A percentile compares a stretch with the other conserved stretches of the same genome.
Evolutionary conservation across 306 rosid species (phyloP).

Genomic region (cucumber (Cucumis sativus)): DNA sequence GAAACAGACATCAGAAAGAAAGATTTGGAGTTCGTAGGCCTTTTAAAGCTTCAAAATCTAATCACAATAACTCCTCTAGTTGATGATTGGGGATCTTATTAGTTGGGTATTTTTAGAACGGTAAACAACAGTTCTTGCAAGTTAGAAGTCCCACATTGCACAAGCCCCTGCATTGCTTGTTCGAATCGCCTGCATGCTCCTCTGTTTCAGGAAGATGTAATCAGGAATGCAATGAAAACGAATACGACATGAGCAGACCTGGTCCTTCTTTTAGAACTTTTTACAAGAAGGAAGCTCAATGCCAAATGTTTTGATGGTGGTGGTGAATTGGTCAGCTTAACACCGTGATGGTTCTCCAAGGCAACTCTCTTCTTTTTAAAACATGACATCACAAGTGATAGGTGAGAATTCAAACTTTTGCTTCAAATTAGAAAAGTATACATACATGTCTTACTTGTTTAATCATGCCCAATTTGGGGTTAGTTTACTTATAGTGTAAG

Average conservation of each 20-base stretch:
- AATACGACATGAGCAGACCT: neutral
- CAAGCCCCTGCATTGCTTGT: neutral
- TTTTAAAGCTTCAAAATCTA: constrained; percentile 19
- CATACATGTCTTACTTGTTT: neutral
- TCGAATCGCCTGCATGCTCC: neutral
- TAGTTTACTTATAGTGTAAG: neutral
- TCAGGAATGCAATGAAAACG: neutral
- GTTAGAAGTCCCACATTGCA: neutral
- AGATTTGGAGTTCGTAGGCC: constrained; percentile 13
- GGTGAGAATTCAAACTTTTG: neutral
- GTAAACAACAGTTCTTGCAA: neutral
- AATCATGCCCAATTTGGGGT: neutral
- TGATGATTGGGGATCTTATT: constrained; percentile 3
- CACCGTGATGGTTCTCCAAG: neutral
- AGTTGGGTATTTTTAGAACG: neutral
- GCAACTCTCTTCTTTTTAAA: neutral
- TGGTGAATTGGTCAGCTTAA: neutral
- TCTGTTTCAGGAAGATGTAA: neutral
- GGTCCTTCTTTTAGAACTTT: neutral
- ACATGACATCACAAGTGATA: neutral
- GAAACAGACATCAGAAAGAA: constrained; percentile 8
- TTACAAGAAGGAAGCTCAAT: neutral
- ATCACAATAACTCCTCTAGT: constrained; percentile 14
- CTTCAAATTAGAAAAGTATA: neutral
- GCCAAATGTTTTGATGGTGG: neutral